Conservation (phyloP, 75 land plant genomes). For the Larix kaempferi region DNA sequence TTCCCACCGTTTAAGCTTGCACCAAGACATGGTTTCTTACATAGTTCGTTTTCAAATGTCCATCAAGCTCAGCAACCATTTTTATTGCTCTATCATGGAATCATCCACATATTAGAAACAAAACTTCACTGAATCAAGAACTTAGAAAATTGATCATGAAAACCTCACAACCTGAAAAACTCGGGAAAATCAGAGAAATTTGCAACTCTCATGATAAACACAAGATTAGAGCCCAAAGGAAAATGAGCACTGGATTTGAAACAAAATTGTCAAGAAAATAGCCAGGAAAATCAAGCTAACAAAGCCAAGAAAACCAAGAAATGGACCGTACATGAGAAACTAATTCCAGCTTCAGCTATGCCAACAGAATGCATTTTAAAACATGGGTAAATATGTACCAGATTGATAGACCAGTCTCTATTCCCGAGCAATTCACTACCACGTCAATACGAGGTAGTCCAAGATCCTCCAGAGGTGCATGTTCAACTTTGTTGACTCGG, state of each 20-base stretch:
- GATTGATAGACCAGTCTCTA: conserved; percentile 98
- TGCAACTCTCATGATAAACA: not conserved
- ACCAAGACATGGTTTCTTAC: conserved; percentile 91
- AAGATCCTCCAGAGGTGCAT: conserved; percentile 91
- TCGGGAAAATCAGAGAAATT: too few relatives aligned
- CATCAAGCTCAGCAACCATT: conserved; percentile 98
- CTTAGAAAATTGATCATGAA: not conserved
- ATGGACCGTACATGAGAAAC: not conserved
- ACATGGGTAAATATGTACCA: conserved; percentile 41
- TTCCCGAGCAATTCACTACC: conserved; percentile 99
- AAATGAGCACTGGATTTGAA: not conserved
- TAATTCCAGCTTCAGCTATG: not conserved
- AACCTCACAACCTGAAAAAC: too few relatives aligned
- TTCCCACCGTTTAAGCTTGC: conserved; percentile 67
- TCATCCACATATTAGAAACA: conserved; percentile 64
- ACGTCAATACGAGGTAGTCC: conserved; percentile 96
- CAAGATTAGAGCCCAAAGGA: not conserved
- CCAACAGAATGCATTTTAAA: not conserved
- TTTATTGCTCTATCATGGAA: conserved; percentile 94
- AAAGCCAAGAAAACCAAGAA: not conserved
- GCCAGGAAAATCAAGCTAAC: not conserved
- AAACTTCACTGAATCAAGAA: not conserved
- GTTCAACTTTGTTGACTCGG: conserved; percentile 89
- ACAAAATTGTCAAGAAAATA: not conserved
- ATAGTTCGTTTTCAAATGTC: conserved; percentile 85